Conservation (phyloP, 2,329 filamentous ascomycete species). For the Phialemonium atrogriseum region DNA sequence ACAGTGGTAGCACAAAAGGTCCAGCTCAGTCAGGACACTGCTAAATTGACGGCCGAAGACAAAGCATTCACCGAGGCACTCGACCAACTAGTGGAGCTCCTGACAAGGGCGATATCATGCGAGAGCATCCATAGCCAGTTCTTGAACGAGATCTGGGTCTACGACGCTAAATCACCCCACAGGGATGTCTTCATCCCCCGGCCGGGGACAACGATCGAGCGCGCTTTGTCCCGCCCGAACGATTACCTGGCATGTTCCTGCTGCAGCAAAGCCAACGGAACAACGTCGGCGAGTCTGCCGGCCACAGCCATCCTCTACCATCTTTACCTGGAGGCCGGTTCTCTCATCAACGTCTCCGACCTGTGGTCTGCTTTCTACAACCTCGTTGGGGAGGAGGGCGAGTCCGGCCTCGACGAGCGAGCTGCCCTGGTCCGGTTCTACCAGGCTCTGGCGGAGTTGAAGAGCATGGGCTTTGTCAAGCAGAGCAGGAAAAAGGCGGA, state of each 20-base stretch:
- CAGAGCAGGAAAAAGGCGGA: conserved; percentile 85
- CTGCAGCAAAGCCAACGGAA: conserved; percentile 42
- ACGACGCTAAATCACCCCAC: conserved; percentile 62
- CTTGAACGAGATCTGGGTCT: conserved; percentile 67
- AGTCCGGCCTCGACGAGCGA: conserved; percentile 39
- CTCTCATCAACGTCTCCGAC: conserved; percentile 70
- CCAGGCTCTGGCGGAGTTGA: conserved; percentile 73
- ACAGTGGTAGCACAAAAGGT: conserved; percentile 78
- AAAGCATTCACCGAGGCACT: conserved; percentile 60
- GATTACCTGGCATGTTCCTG: conserved; percentile 72
- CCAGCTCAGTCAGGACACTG: conserved; percentile 67
- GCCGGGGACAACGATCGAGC: conserved; percentile 62
- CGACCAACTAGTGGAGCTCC: conserved; percentile 41
- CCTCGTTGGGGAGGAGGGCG: conserved; percentile 43
- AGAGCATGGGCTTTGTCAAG: conserved; percentile 80
- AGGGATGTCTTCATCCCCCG: conserved; percentile 68
- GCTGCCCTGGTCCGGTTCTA: conserved; percentile 72
- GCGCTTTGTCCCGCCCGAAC: conserved; percentile 62
- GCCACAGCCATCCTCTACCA: conserved; percentile 69
- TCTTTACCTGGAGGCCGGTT: conserved; percentile 69
- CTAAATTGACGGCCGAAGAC: conserved; percentile 62
- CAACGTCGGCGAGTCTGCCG: conserved; percentile 54
- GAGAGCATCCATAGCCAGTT: conserved; percentile 39
- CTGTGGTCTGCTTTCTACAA: conserved; percentile 69
- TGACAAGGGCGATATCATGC: conserved; percentile 30